Evolutionary conservation across 768 basidiomycete species (phyloP), one percentile per base, ranked within the genome.

Genomic region (Lactarius indigo): DNA sequence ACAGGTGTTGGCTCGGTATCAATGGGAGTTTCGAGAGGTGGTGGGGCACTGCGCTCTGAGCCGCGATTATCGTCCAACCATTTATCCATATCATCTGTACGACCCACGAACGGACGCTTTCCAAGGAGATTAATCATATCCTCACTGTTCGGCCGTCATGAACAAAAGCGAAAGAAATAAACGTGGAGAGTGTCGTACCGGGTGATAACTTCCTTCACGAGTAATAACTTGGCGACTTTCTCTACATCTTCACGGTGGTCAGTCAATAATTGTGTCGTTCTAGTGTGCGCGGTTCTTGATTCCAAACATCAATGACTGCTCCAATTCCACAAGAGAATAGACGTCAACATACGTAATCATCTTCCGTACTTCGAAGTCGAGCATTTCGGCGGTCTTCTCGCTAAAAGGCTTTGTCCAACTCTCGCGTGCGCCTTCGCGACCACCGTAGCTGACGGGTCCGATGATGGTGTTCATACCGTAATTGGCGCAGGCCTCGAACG

Each of bases 371-470:
- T 95, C 89, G 9, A 75, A 76, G 74, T 99, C 97, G 18, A 98
- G 80, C 83, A 95, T 90, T 79, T 98, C 92, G 1, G 91, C 93
- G 1, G 97, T 98, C 78, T 91, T 92, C 83, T 99, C 97, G 72
- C 92, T 94, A 82, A 98, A 99, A 6, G 96, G 97, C 76, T 99
- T 99, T 61, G 92, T 92, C 90, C 94, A 96, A 61, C 85, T 81
- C 75, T 96, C 94, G 54, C 88, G 88, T 55, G 91, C 83, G 31
- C 88, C 90, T 70, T 92, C 86, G 57, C 87, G 83, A n/a, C 92
- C 91, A 59, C 95, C 94, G 74, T 98, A 99, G 72, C 93, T 96
- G 68, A 99, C 92, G 1, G 97, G 97, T 1, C 97, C 97, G 69
- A 99, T 93, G 61, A 87, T 85, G 59, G 86, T 82, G 78, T 95